Conservation (phyloP, 192 early-diverging fungal genomes). For the Haplosporangium gracile region DNA sequence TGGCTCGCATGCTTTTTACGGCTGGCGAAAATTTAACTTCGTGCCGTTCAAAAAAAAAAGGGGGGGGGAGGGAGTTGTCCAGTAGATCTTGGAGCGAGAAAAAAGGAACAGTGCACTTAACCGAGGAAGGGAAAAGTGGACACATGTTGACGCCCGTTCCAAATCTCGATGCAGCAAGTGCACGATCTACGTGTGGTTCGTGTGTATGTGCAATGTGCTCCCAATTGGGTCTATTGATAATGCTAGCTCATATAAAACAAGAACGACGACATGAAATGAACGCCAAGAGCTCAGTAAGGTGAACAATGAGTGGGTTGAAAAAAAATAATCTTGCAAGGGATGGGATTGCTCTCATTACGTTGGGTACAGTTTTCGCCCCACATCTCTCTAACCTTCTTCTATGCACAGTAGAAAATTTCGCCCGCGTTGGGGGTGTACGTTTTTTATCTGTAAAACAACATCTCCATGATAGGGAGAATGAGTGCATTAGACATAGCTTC, state of each 20-base stretch:
- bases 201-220: neutral
- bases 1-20: neutral
- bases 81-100: neutral
- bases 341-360: neutral
- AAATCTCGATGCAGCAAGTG: neutral
- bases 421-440: neutral
- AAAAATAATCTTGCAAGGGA: neutral
- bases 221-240: neutral
- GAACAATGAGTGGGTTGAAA: neutral
- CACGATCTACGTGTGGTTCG: neutral
- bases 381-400: neutral
- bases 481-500: too few relatives aligned
- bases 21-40: neutral
- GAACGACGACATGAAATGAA: neutral
- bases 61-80: neutral
- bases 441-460: neutral
- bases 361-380: neutral
- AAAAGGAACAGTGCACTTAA: neutral
- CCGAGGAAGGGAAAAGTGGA: neutral
- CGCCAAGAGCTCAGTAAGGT: slow-evolving; percentile 10
- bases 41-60: neutral
- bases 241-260: neutral
- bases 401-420: neutral
- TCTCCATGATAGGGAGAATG: too few relatives aligned
- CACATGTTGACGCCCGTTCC: neutral